A percentile compares a stretch with the other conserved stretches of the same genome.
Conservation (phyloP, 1,284 basidiomycete species). For the Ustilago sp. region DNA sequence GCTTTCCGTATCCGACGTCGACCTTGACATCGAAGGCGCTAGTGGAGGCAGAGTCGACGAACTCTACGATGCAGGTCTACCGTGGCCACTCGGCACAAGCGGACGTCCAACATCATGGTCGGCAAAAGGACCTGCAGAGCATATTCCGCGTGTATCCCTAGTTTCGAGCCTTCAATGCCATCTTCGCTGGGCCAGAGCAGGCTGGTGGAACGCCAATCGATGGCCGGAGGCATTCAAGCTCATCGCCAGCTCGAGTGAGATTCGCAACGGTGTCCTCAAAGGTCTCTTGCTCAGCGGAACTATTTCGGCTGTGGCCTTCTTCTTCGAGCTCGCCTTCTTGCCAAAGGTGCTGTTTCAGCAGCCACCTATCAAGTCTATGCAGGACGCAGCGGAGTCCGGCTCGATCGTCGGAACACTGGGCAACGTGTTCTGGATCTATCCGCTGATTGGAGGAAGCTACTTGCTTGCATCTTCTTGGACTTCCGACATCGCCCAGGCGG, state of each 20-base stretch:
- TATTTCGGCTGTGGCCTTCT: constrained; percentile 59
- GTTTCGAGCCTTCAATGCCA: constrained; percentile 48
- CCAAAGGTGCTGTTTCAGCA: constrained; percentile 59
- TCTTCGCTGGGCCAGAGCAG: constrained; percentile 56
- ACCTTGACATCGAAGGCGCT: constrained; percentile 66
- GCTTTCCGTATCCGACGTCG: constrained; percentile 52
- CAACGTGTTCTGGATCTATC: constrained; percentile 67
- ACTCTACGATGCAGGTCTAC: constrained; percentile 60
- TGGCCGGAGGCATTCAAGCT: constrained; percentile 53
- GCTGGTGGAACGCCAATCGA: constrained; percentile 59
- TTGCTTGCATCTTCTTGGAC: constrained; percentile 66
- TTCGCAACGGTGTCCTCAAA: constrained; percentile 62
- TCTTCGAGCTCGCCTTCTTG: constrained; percentile 66
- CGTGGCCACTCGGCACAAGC: constrained; percentile 41
- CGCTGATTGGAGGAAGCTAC: constrained; percentile 64
- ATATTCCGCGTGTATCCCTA: constrained; percentile 46
- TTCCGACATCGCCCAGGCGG: constrained; percentile 63
- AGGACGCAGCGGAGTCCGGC: constrained; percentile 16
- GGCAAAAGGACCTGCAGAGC: constrained; percentile 60
- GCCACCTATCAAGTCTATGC: constrained; percentile 12
- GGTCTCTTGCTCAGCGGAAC: constrained; percentile 61
- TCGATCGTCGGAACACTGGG: constrained; percentile 44
- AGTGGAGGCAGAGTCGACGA: constrained; percentile 60
- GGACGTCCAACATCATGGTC: constrained; percentile 51
- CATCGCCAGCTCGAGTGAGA: constrained; percentile 52